These are phyloP conservation scores for Akanthomyces muscarius DNA, from an alignment of 2,329 filamentous ascomycete genomes.

Conservation along the genomic window DNA sequence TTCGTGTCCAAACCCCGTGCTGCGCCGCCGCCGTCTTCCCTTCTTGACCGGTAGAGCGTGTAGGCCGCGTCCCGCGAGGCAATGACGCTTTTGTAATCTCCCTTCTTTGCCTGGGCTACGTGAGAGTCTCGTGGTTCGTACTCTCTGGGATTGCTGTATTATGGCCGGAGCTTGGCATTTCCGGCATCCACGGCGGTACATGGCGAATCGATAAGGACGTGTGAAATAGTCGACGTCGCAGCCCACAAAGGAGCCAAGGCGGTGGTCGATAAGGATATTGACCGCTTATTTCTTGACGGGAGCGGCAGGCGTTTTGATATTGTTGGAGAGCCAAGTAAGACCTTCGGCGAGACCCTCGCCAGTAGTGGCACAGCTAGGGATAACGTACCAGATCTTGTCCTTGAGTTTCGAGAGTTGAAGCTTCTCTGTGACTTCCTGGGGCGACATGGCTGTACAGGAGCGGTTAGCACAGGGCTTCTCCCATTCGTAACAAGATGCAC, in stretches of 20 bases:
- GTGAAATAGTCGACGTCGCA: background rate
- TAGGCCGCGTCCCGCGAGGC: background rate
- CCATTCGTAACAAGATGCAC: slow-evolving; percentile 23
- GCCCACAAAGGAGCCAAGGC: background rate
- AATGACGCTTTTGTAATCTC: background rate
- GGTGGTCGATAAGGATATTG: background rate
- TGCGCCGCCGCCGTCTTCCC: background rate
- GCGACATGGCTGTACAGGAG: slow-evolving; percentile 67
- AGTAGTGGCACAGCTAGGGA: slow-evolving; percentile 76
- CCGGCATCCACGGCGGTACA: background rate
- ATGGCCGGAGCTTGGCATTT: background rate
- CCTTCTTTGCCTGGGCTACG: background rate
- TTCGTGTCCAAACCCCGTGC: slow-evolving; percentile 7
- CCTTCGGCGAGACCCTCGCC: slow-evolving; percentile 79
- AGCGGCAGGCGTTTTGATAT: slow-evolving; percentile 64
- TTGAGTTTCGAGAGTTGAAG: slow-evolving; percentile 73
- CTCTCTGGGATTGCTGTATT: background rate
- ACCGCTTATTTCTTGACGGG: slow-evolving; percentile 50
- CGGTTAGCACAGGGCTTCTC: background rate
- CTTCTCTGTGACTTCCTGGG: slow-evolving; percentile 73
- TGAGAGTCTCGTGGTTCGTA: background rate
- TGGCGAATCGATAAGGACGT: background rate
- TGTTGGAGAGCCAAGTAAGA: slow-evolving; percentile 78
- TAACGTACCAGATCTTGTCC: slow-evolving; percentile 81
- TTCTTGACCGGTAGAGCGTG: background rate